Percentiles rank a stretch among this genome's conserved stretches.
phyloP scores from a whole-genome alignment of 2,329 filamentous ascomycete species.

The Calonectria hawksworthii region DNA sequence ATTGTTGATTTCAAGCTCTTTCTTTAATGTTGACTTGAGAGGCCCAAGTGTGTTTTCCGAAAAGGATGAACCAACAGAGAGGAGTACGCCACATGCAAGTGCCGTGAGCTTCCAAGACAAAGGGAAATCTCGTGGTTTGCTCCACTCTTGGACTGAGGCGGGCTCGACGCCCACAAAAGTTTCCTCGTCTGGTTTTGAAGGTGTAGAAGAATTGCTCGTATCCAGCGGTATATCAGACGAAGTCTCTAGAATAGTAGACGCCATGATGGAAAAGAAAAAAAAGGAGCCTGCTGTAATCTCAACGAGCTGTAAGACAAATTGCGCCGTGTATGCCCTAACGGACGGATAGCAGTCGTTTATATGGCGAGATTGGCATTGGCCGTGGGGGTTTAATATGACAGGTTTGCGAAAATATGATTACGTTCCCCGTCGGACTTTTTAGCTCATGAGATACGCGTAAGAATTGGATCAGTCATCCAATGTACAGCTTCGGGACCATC shows the following conservation, averaged over 20 bases:
- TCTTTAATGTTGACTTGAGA: constrained; percentile 40
- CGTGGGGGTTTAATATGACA: background rate
- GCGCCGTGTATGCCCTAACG: background rate
- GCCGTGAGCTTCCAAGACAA: constrained; percentile 41
- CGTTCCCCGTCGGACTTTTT: background rate
- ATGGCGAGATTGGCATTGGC: background rate
- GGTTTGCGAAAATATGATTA: background rate
- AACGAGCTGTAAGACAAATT: background rate
- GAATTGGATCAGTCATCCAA: background rate
- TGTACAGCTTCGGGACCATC: background rate
- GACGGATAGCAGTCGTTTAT: background rate
- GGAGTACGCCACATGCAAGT: constrained; percentile 37
- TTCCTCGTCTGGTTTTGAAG: background rate
- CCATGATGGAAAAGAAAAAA: background rate
- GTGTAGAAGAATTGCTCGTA: too few species aligned
- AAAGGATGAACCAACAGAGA: constrained; percentile 45
- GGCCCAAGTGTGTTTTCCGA: constrained; percentile 44
- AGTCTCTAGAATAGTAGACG: background rate
- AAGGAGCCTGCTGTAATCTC: background rate
- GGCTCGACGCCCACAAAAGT: background rate
- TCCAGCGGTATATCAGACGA: background rate
- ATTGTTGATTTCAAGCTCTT: constrained; percentile 42
- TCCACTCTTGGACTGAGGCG: background rate
- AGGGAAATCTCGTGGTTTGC: constrained; percentile 35
- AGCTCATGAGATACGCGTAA: background rate